Conservation (phyloP, 108 stramenopile species). For the Pseudonitzschia multiseries region DNA sequence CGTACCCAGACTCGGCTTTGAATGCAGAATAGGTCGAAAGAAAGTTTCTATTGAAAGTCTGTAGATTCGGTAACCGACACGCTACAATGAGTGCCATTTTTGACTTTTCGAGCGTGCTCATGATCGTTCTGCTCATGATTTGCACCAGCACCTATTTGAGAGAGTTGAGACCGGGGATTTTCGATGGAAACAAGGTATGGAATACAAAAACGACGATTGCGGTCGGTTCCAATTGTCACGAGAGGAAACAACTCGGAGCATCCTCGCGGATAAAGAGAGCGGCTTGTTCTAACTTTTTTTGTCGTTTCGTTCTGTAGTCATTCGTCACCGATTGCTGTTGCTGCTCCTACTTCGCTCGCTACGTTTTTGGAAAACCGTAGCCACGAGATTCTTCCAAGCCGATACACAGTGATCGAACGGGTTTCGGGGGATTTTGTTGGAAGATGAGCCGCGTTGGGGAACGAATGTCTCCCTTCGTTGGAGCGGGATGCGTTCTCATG, state of each 20-base stretch:
- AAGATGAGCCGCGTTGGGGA: conserved; percentile 85
- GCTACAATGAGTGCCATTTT: conserved; percentile 88
- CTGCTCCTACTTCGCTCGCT: background rate
- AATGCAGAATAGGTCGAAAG: no score
- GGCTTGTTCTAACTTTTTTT: no score
- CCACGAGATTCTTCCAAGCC: conserved; percentile 23
- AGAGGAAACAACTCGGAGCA: no score
- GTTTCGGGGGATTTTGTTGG: conserved; percentile 77
- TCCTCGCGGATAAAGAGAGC: no score
- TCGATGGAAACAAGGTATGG: conserved; percentile 55
- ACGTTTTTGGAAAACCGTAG: background rate
- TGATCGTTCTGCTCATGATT: conserved; percentile 87
- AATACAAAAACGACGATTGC: background rate
- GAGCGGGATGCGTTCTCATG: conserved; percentile 71
- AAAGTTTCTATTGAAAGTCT: background rate
- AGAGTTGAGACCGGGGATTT: conserved; percentile 83
- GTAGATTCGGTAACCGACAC: background rate
- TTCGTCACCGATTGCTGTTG: background rate
- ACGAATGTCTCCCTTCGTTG: conserved; percentile 78
- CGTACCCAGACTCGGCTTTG: no score
- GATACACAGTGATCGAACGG: conserved; percentile 47
- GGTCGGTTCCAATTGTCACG: no score
- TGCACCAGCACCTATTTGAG: conserved; percentile 94
- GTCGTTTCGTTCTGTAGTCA: background rate
- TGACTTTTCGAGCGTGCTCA: conserved; percentile 91